Evolutionary conservation across 2,329 filamentous ascomycete species (phyloP).

Genomic region (Colletotrichum sp.): DNA sequence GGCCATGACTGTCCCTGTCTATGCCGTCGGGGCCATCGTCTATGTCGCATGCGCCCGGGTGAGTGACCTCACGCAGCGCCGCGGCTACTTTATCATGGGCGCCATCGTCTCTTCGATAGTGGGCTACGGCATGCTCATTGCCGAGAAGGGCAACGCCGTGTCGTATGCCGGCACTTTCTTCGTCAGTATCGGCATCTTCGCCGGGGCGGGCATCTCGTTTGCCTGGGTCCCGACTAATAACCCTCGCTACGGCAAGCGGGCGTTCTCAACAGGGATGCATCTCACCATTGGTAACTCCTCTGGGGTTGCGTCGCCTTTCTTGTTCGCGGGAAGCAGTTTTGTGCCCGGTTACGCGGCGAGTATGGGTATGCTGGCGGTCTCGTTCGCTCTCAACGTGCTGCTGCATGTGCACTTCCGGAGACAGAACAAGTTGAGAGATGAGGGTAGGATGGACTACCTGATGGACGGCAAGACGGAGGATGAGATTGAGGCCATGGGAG

Average conservation of each 20-base stretch:
- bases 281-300: constrained; percentile 34
- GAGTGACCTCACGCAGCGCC: constrained; percentile 37
- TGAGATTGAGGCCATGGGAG: constrained; percentile 47
- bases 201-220: constrained; percentile 2
- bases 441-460: constrained; percentile 41
- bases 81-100: constrained; percentile 18
- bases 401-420: constrained; percentile 33
- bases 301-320: constrained; percentile 68
- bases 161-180: constrained; percentile 53
- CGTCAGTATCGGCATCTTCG: constrained; percentile 40
- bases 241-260: constrained; percentile 19
- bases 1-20: constrained; percentile 72
- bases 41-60: constrained; percentile 63
- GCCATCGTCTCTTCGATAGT: neutral
- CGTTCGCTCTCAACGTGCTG: constrained; percentile 30
- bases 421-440: constrained; percentile 38
- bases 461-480: constrained; percentile 44
- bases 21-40: constrained; percentile 64
- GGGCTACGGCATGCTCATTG: constrained; percentile 6
- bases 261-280: constrained; percentile 15
- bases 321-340: constrained; percentile 49
- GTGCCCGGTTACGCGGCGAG: constrained; percentile 56
- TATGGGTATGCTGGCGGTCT: constrained; percentile 48
- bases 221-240: constrained; percentile 21
- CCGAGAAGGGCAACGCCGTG: neutral